Base-by-base conservation (phyloP, 1,284 basidiomycete genomes). In the Cutaneotrichosporon dermatis region DNA sequence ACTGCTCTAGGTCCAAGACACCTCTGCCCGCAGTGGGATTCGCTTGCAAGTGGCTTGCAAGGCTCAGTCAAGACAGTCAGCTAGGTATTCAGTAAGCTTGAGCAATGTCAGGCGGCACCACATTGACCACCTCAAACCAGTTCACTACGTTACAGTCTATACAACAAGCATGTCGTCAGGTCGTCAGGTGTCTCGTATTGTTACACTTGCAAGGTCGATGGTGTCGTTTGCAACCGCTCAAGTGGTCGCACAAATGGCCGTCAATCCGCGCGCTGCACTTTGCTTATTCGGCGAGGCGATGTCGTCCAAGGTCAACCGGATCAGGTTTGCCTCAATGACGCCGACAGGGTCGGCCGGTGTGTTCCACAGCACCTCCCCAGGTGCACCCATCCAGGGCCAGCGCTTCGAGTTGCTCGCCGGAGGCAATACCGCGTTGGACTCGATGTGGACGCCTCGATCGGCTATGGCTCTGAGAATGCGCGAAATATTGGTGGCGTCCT, bases 401-500 rank as follows among this genome's bases (percentile, higher is more conserved):
- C 57, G 62, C 49, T 67, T 72, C 1, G 59, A 57, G 57, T 84
- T 82, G 9, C 57, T 62, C 2, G 59, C 49, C 63, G 25, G 25
- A 25, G 85, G 83, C 60, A 93, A 84, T 15, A 77, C 67, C 1
- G 85, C 86, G 69, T 94, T 96, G 33, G 89, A 84, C 63, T 84
- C 81, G 59, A 95, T 80, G 57, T 82, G 77, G 37, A 88, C 80
- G 42, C 86, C 85, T 55, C 84, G 82, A 53, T 83, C 79, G 4
- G 86, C 87, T 15, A 94, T 83, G 68, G 88, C 88, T 51, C 83
- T 79, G 42, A 94, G 75, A 60, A 96, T 86, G 33, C 89, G 84
- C 13, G 87, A 82, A 56, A 95, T 84, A 72, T 95, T 95, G 12
- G 88, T 86, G 36, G 89, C 84, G 76, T 96, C 92, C 90, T 93